These are phyloP conservation scores for Sisymbrium altissimum DNA, from an alignment of 345 rosid species.

Conservation along the genomic window DNA sequence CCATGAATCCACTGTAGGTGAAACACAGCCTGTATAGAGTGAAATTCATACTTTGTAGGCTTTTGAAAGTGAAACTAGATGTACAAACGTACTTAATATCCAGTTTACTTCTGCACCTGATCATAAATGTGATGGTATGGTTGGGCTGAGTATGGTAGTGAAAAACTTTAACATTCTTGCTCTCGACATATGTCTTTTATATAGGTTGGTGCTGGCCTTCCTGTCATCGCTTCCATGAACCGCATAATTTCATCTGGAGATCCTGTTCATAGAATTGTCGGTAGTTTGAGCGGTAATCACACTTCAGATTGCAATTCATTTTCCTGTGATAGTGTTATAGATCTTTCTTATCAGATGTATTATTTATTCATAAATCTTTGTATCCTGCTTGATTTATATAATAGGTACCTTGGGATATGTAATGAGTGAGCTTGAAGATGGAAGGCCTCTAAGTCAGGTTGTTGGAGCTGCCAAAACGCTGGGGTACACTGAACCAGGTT, in stretches of 20 bases:
- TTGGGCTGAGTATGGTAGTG: not conserved
- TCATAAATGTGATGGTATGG: not conserved
- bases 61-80: not conserved
- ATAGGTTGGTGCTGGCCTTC: slow-evolving; percentile 96
- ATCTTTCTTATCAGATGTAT: not conserved
- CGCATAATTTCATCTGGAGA: slow-evolving; percentile 85
- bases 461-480: slow-evolving; percentile 76
- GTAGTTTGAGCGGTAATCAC: slow-evolving; percentile 80
- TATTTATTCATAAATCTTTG: not conserved
- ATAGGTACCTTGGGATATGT: slow-evolving; percentile 90
- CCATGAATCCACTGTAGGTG: slow-evolving; percentile 88
- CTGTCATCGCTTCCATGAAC: slow-evolving; percentile 74
- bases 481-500: slow-evolving; percentile 98
- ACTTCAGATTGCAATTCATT: slow-evolving; percentile 13
- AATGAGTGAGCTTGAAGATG: slow-evolving; percentile 93
- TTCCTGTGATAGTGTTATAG: not conserved
- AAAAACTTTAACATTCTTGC: not conserved
- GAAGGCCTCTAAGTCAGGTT: slow-evolving; percentile 85
- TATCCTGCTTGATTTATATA: not conserved
- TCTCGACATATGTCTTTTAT: not conserved
- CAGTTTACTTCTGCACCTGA: not conserved
- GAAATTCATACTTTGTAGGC: not conserved
- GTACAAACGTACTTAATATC: not conserved
- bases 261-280: slow-evolving; percentile 57
- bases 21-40: slow-evolving; percentile 7